A percentile compares a stretch with the other conserved stretches of the same genome.
Conservation (phyloP, 805 yeast species). For the Cyberlindnera subsufficiens region DNA sequence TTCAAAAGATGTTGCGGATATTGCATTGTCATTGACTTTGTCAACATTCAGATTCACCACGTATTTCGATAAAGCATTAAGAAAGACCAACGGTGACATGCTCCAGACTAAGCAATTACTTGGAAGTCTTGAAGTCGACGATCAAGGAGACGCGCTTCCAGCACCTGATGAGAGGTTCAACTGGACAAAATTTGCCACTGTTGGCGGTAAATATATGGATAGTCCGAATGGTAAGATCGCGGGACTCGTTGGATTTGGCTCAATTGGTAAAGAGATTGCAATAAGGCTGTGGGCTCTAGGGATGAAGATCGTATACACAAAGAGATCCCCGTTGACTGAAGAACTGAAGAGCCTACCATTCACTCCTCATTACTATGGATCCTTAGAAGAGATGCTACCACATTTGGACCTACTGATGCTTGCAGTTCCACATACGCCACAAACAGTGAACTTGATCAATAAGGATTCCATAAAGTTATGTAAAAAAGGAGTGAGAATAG, state of each 20-base stretch:
- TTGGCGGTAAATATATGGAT: slow-evolving; percentile 40
- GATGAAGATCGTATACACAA: slow-evolving; percentile 57
- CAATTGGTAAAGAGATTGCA: slow-evolving; percentile 63
- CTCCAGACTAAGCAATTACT: slow-evolving; percentile 34
- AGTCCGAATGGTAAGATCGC: slow-evolving; percentile 53
- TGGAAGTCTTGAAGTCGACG: slow-evolving; percentile 26
- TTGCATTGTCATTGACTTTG: slow-evolving; percentile 52
- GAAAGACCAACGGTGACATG: slow-evolving; percentile 33
- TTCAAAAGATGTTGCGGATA: slow-evolving; percentile 65
- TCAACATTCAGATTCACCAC: slow-evolving; percentile 54
- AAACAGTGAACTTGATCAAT: slow-evolving; percentile 51
- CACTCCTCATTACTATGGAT: slow-evolving; percentile 35
- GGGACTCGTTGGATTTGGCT: slow-evolving; percentile 67
- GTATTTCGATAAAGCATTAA: slow-evolving; percentile 36
- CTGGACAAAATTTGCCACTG: slow-evolving; percentile 35
- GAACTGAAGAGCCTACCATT: slow-evolving; percentile 37
- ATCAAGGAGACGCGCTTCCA: slow-evolving; percentile 23
- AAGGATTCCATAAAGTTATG: slow-evolving; percentile 38
- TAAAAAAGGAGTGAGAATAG: slow-evolving; percentile 50
- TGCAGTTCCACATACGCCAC: slow-evolving; percentile 58
- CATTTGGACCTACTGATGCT: slow-evolving; percentile 51
- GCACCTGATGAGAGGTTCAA: slow-evolving; percentile 28
- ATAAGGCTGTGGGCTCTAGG: slow-evolving; percentile 49
- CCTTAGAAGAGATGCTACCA: slow-evolving; percentile 38
- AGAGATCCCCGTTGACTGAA: slow-evolving; percentile 38